phyloP scores from a whole-genome alignment of 176 grass and related monocot genomes.

The Sorghum bicolor region DNA sequence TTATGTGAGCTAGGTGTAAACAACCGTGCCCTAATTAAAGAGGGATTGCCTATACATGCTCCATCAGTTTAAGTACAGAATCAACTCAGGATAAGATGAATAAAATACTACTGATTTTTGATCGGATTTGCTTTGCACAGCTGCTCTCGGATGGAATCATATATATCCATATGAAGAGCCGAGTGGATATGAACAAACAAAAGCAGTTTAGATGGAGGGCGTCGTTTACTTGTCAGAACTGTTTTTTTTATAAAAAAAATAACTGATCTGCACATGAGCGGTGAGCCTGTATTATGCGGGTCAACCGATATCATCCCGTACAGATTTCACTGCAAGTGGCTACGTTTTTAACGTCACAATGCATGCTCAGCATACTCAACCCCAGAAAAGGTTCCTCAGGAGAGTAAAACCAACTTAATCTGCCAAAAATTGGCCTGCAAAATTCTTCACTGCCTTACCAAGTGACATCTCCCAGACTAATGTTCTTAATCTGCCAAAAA shows the following conservation, averaged over 20 bases:
- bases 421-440: not conserved
- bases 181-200: constrained; percentile 23
- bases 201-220: not conserved
- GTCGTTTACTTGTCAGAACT: not conserved
- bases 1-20: not conserved
- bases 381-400: not conserved
- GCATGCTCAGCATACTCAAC: not conserved
- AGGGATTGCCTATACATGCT: not conserved
- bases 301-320: not conserved
- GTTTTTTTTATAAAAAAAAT: not conserved
- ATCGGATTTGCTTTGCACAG: not conserved
- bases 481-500: constrained; percentile 4
- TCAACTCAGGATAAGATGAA: not conserved
- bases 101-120: not conserved
- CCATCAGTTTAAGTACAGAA: not conserved
- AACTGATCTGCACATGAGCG: not conserved
- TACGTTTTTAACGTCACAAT: not conserved
- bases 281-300: not conserved
- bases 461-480: not conserved
- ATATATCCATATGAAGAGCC: not conserved
- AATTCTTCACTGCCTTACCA: constrained; percentile 17
- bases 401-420: constrained; percentile 22
- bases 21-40: not conserved
- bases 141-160: not conserved
- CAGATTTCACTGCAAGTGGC: constrained; percentile 12